Evolutionary conservation across 495 filamentous ascomycete species (phyloP), one percentile per base, ranked within the genome.

Genomic region (Cercophora sp.): DNA sequence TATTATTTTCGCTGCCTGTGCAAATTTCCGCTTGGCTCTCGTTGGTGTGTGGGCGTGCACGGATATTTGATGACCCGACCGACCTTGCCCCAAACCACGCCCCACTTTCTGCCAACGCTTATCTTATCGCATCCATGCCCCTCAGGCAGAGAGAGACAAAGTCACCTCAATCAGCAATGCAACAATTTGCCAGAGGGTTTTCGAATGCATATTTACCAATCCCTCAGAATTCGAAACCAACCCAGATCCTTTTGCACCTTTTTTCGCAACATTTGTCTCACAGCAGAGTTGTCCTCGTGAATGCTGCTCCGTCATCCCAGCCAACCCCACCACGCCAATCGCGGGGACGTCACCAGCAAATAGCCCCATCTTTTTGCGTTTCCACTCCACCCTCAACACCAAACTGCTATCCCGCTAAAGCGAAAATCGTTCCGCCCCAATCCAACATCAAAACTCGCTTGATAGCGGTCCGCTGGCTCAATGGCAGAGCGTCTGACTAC

Each of bases 1-100:
- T n/a, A n/a, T 56, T 63, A 51, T 51, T 51, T 51, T 51, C 48
- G 48, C 48, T 51, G 35, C 4, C 19, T 23, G 53, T 59, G 57
- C 62, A 65, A 62, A 65, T 67, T 67, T 67, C 61, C 55, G 47
- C 60, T 48, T 55, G 54, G 55, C 52, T 56, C 46, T 48, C 29
- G 19, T 48, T 55, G 54, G 58, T 57, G 64, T 57, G 64, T 57
- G 62, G 57, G 52, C 41, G 51, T 32, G 51, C 48, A 55, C 63
- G 63, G 63, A 44, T 48, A 41, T 58, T 60, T 57, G 47, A 58
- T 60, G 45, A 65, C 54, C 59, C 62, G 59, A 34, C 49, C 62
- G 59, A 59, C 46, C 43, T 25, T 31, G 35, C 27, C 19, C 19
- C 11, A 16, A 50, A 51, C 27, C 23, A 27, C 9, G n/a, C 40